Percentiles rank a stretch among this genome's conserved stretches.
These are phyloP conservation scores for Apiospora phragmitis DNA, from an alignment of 2,329 filamentous ascomycete genomes.

Conservation along the genomic window DNA sequence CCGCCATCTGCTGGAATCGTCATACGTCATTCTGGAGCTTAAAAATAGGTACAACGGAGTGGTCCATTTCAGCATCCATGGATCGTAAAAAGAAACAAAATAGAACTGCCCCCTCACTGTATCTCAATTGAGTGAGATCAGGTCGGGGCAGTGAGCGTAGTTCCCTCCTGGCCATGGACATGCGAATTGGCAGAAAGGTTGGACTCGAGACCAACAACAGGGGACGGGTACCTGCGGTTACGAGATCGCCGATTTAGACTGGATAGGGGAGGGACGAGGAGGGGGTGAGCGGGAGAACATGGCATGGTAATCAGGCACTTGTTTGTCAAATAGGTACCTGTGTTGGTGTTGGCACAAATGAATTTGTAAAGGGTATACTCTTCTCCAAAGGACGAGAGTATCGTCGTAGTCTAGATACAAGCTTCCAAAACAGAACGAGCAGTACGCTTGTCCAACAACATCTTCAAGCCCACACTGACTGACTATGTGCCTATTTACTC, in stretches of 20 bases:
- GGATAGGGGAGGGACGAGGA: not conserved
- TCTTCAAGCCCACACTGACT: not conserved
- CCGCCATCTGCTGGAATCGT: not conserved
- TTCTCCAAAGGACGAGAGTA: not conserved
- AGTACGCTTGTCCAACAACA: constrained; percentile 1
- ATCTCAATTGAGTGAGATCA: not conserved
- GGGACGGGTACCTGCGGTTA: constrained; percentile 2
- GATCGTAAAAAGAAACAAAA: not conserved
- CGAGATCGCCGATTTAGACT: constrained; percentile 4
- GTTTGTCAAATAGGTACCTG: not conserved
- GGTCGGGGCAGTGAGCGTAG: not conserved
- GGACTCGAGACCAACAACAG: not conserved
- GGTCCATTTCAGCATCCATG: not conserved
- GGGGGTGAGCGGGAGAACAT: not conserved
- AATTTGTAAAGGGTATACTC: not conserved
- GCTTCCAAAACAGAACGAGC: not conserved
- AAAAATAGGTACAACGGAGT: not conserved
- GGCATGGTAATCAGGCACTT: not conserved
- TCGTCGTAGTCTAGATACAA: constrained; percentile 5
- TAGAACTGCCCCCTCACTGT: constrained; percentile 5
- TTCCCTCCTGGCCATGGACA: not conserved
- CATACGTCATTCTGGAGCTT: constrained; percentile 5
- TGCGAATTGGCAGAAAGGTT: not conserved
- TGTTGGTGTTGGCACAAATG: not conserved
- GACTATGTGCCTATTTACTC: not conserved